Base-by-base conservation (phyloP, 2,329 filamentous ascomycete species). In the Aspergillus vadensis region DNA sequence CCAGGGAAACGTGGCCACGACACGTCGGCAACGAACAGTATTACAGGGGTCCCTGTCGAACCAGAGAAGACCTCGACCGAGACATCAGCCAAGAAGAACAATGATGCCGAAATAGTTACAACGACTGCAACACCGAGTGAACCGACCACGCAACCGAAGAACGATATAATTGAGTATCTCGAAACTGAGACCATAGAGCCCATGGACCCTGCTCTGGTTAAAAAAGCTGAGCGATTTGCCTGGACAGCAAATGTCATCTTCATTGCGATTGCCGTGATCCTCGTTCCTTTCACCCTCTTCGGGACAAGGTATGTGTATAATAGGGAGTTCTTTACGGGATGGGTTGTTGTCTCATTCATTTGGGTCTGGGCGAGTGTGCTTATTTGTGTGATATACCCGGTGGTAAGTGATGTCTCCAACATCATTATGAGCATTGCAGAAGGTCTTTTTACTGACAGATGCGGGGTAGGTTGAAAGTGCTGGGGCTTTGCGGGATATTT, bases 131-230 rank as follows among this genome's bases (percentile, higher is more conserved):
- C 39, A 9, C 25, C 38, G 0, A 19, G 4, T 14, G 19, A 23
- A 5, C 1, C 23, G 21, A 27, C 67, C 64, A 66, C 67, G 4
- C 77, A 21, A 6, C 19, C 73, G 2, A 74, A 74, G 27, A 81
- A 81, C 57, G 76, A 77, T 23, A 67, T 81, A 4, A 74, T 80
- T 4, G 77, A 79, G 62, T 80, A 74, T 59, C 75, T 80, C 5
- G 75, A 77, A 58, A 63, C 69, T 9, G 70, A 72, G 5, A 71
- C 79, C 54, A 77, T 76, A n/a, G 72, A 76, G 58, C 78, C 78
- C 1, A 78, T 81, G 73, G 74, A 80, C 47, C 73, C 75, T 0
- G 65, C 68, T 5, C 65, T 73, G 5, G 76, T 77, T 5, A 71
- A 70, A 36, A 73, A 74, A 54, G 74, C 73, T 0, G 73, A 73